Base-by-base conservation (phyloP, 192 early-diverging fungal species). In the Backusella macrospora region DNA sequence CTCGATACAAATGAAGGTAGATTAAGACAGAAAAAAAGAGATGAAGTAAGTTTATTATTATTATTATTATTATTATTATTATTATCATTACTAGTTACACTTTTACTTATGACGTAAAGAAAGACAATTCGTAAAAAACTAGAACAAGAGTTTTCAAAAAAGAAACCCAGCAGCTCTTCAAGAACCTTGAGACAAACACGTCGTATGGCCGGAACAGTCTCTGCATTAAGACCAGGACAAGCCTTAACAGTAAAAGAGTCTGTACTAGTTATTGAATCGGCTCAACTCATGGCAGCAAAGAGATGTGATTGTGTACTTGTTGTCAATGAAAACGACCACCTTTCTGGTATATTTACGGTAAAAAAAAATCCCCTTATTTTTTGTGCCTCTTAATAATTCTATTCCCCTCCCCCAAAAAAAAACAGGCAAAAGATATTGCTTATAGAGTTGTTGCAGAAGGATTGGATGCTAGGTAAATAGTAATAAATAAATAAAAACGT, bases 211-310 rank as follows among this genome's bases (percentile, higher is more conserved):
- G 95, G 95, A 43, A 99, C 97, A 5, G 97, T 99, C n/a, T 91
- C 94, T 5, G 90, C 95, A 12, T 85, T 99, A 49, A 86, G 90
- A 47, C 95, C 96, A 18, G 87, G 91, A 0, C 90, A 94, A 21
- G 95, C 96, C 14, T 86, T 99, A 77, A 96, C 95, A 8, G 90
- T 95, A 72, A 89, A 88, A 71, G 91, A 94, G 46, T 88, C 86
- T 38, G 86, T 93, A 74, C 81, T 89, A 34, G 90, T 95, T 46
- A 87, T 90, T 45, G 93, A 96, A 78, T 93, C 92, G 0, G 90
- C 94, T n/a, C 94, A 94, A 81, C 84, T 94, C 73, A 98, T 99
- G 97, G 97, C 98, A 5, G 98, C 98, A 18, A 98, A 98, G 86
- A 88, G 97, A 29, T 89, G 91, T 6, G 98, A 99, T 80, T 95